Evolutionary conservation across 208 protist genomes (phyloP).

Genomic region (Crithidia sp.): DNA sequence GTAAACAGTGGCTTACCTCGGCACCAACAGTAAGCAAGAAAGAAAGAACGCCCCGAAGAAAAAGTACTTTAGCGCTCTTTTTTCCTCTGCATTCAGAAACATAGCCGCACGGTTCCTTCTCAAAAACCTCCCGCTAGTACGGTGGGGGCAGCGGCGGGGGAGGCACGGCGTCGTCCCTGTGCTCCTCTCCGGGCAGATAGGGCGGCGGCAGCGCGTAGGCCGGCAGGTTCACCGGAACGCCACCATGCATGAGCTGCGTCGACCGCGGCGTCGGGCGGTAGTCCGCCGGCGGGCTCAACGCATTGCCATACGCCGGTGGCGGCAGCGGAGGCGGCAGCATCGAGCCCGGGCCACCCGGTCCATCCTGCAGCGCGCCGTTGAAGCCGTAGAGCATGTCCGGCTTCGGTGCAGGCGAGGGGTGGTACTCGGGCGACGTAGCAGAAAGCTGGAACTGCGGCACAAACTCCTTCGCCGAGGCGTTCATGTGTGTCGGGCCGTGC

Average conservation of each 20-base stretch:
- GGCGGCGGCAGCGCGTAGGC: conserved; percentile 47
- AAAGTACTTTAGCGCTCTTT: background rate
- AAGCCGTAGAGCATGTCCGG: conserved; percentile 15
- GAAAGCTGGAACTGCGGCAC: conserved; percentile 55
- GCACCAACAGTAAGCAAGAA: no score
- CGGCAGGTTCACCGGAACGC: conserved; percentile 25
- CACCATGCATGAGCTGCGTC: conserved; percentile 31
- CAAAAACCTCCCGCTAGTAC: conserved; percentile 7
- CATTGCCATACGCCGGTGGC: conserved; percentile 34
- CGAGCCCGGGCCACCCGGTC: background rate
- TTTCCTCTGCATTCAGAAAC: background rate
- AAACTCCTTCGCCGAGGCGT: conserved; percentile 82
- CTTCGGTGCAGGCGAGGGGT: conserved; percentile 27
- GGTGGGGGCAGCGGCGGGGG: conserved; percentile 29
- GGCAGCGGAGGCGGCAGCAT: conserved; percentile 31
- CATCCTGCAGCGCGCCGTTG: background rate
- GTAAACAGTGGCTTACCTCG: no score
- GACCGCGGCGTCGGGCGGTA: conserved; percentile 47
- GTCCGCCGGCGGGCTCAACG: conserved; percentile 18
- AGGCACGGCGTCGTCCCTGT: conserved; percentile 16
- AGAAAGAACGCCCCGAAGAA: no score
- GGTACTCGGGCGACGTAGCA: conserved; percentile 56
- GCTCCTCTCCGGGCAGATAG: conserved; percentile 27
- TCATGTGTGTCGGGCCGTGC: conserved; percentile 55
- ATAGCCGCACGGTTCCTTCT: background rate